Percentiles rank a stretch among this genome's conserved stretches.
phyloP scores from a whole-genome alignment of 202 grass and related monocot genomes.

The Sporobolus alterniflorus region DNA sequence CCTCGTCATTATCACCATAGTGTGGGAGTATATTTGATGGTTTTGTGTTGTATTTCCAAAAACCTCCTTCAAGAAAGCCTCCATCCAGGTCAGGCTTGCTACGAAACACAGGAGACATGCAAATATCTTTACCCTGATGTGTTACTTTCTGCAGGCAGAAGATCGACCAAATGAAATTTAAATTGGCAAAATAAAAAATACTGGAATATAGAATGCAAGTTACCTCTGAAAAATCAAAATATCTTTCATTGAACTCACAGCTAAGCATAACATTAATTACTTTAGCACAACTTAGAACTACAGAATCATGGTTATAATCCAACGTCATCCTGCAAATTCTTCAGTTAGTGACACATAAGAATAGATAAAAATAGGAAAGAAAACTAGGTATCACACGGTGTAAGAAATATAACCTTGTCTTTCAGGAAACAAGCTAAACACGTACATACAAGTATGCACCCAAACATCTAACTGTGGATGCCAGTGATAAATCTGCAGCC shows the following conservation, averaged over 20 bases:
- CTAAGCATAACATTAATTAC: conserved; percentile 72
- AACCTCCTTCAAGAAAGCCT: conserved; percentile 88
- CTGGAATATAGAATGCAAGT: background rate
- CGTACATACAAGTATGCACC: background rate
- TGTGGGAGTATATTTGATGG: conserved; percentile 73
- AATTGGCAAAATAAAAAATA: conserved; percentile 3
- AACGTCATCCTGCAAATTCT: conserved; percentile 73
- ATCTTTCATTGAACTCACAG: conserved; percentile 75
- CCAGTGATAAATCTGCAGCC: background rate
- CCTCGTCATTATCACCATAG: conserved; percentile 57
- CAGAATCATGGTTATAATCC: conserved; percentile 98
- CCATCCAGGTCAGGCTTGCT: conserved; percentile 71
- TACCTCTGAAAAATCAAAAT: conserved; percentile 81
- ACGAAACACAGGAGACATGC: conserved; percentile 89
- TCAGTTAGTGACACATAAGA: conserved; percentile 41
- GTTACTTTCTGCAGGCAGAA: conserved; percentile 60
- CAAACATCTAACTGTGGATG: background rate
- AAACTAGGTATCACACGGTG: background rate
- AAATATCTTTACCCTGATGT: conserved; percentile 60
- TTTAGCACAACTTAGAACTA: conserved; percentile 87
- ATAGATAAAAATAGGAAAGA: conserved; percentile 21
- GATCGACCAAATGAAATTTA: conserved; percentile 32
- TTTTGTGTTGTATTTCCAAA: conserved; percentile 98
- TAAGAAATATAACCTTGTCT: background rate
- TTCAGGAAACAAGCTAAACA: background rate